Evolutionary conservation across 2,329 filamentous ascomycete species (phyloP), one percentile per base, ranked within the genome.

Genomic region (Pestalotiopsis sp.): DNA sequence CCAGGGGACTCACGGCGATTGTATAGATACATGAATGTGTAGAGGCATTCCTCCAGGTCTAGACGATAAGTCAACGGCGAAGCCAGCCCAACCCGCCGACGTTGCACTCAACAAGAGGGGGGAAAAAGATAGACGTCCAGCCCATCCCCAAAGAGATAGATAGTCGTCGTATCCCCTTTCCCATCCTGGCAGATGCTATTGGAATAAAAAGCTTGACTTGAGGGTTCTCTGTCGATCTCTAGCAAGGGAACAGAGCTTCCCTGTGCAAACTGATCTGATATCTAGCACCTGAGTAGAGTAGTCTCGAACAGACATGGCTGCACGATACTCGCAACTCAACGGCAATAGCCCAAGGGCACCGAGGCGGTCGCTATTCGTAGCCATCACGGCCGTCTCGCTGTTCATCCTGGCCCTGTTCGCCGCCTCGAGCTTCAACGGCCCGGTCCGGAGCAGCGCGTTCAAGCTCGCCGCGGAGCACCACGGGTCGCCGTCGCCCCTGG

Each of bases 341-440:
- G 41, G 66, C 60, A 36, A 36, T 6, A 39, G 27, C 36, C 71
- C 69, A 41, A 25, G 68, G 57, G 70, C 74, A 38, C 70, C 76
- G 20, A 72, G 75, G 52, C 73, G 77, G 64, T 70, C 74, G 38
- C 67, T 75, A 14, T 65, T 77, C 25, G 67, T 71, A 57, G 66
- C 76, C 63, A 58, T 81, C 36, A 75, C 78, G 3, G 71, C 76
- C 11, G 69, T 80, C 9, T 79, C 78, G 6, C 71, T 82, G 45
- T 75, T 82, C 58, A 67, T 81, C 17, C 71, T 83, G 14, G 77
- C 77, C 52, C 39, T 79, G 23, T 72, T 81, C 59, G 72, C 77
- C 59, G 69, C 76, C 11, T 74, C 74, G 25, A 74, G 67, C 14
- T 31, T 65, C 5, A 66, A 68, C n/a, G 66, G 14, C 1, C 52